A percentile compares a stretch with the other conserved stretches of the same genome.
phyloP scores from a whole-genome alignment of 495 filamentous ascomycete genomes.

The Aspergillus hancockii region DNA sequence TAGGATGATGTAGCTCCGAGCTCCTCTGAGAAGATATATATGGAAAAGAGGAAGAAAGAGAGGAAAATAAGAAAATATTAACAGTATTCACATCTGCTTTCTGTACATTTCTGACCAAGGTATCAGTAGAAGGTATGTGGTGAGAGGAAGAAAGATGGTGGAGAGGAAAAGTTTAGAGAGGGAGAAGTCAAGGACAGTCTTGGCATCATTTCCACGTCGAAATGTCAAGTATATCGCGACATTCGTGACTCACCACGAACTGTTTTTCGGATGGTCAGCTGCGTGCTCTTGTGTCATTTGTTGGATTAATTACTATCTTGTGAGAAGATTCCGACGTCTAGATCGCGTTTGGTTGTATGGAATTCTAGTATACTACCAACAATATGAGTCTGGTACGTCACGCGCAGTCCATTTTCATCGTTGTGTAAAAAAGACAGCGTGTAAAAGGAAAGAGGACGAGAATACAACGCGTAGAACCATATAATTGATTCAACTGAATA shows the following conservation, averaged over 20 bases:
- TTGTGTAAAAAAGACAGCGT: no score
- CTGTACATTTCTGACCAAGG: neutral
- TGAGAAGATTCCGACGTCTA: neutral
- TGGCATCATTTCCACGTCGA: neutral
- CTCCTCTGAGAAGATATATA: neutral
- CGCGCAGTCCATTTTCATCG: no score
- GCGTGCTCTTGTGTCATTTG: neutral
- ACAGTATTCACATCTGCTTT: conserved; percentile 1
- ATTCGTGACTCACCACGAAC: neutral
- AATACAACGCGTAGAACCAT: neutral
- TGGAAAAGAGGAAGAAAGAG: neutral
- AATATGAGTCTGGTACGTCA: no score
- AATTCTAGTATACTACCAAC: no score
- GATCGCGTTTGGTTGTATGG: no score
- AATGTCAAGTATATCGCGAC: neutral
- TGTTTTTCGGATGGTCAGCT: no score
- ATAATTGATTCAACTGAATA: neutral
- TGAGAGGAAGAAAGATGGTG: conserved; percentile 1
- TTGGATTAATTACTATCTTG: neutral
- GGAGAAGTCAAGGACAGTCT: neutral
- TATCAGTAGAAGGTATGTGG: neutral
- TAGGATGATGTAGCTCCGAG: neutral
- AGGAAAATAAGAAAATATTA: conserved; percentile 11
- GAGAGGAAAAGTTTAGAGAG: neutral
- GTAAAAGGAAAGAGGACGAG: no score